Evolutionary conservation across 495 filamentous ascomycete genomes (phyloP).

Genomic region (Hyphodiscus hymeniophilus): DNA sequence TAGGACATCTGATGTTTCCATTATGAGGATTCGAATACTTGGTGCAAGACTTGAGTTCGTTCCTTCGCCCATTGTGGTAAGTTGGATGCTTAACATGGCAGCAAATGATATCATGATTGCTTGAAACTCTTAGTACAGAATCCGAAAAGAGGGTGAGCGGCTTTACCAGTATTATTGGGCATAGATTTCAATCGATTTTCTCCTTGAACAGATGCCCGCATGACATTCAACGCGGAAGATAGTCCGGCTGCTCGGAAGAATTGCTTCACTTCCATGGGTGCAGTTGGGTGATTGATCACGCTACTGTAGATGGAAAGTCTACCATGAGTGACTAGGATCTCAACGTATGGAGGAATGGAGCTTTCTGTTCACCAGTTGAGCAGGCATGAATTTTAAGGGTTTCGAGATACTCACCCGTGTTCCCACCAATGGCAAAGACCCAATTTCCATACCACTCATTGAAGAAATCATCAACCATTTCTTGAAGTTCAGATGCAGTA

Average conservation of each 20-base stretch:
- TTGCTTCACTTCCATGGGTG: constrained; percentile 57
- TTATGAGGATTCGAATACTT: constrained; percentile 58
- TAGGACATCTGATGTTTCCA: constrained; percentile 59
- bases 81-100: constrained; percentile 58
- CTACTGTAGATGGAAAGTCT: constrained; percentile 63
- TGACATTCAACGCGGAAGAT: constrained; percentile 63
- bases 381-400: not conserved
- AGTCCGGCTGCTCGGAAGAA: constrained; percentile 63
- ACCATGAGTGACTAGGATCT: constrained; percentile 66
- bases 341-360: constrained; percentile 61
- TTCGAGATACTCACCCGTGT: constrained; percentile 32
- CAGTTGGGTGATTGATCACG: constrained; percentile 68
- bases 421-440: constrained; percentile 50
- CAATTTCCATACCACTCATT: constrained; percentile 53
- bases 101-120: constrained; percentile 42
- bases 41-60: constrained; percentile 39
- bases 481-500: constrained; percentile 44
- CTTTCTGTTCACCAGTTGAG: constrained; percentile 33
- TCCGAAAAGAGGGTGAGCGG: constrained; percentile 27
- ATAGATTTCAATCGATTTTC: constrained; percentile 62
- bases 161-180: constrained; percentile 72
- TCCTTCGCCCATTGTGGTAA: constrained; percentile 49
- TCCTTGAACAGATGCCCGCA: constrained; percentile 63
- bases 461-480: constrained; percentile 54
- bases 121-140: not conserved